These are phyloP conservation scores for Phytopythium boreale DNA, from an alignment of 352 stramenopile genomes.

Conservation along the genomic window DNA sequence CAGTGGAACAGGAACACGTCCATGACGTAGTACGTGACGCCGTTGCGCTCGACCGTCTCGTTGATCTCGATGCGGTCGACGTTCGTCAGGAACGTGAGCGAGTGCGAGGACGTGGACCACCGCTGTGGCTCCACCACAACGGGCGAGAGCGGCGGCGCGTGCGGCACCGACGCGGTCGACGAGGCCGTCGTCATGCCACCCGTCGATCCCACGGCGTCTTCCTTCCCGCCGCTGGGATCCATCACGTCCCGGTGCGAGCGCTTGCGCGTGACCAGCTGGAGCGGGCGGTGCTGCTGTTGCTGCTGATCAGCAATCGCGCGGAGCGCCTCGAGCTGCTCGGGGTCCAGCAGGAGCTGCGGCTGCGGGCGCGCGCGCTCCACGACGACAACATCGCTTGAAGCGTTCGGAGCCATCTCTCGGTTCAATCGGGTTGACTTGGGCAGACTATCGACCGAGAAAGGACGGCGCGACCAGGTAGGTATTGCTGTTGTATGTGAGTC, in stretches of 20 bases:
- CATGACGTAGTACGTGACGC: constrained; percentile 52
- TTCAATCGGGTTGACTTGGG: not conserved
- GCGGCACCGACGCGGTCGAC: constrained; percentile 1
- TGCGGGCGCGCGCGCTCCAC: not conserved
- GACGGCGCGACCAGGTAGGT: not conserved
- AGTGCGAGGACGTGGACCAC: constrained; percentile 23
- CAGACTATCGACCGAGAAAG: not conserved
- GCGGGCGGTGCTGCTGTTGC: constrained; percentile 19
- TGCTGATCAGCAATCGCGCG: constrained; percentile 18
- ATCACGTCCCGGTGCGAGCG: constrained; percentile 1
- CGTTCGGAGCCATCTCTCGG: not conserved
- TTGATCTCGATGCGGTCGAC: constrained; percentile 57
- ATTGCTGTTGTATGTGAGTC: not conserved
- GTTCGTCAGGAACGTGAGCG: constrained; percentile 44
- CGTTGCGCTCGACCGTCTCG: constrained; percentile 32
- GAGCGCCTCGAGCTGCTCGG: constrained; percentile 5
- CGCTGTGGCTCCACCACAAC: constrained; percentile 39
- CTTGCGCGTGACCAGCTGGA: constrained; percentile 23
- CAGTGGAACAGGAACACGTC: constrained; percentile 53
- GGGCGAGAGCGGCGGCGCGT: constrained; percentile 32
- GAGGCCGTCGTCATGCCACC: not conserved
- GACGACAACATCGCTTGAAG: not conserved
- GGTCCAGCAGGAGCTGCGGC: constrained; percentile 13
- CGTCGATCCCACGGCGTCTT: not conserved
- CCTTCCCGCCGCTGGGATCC: not conserved